Base-by-base conservation (phyloP, 768 basidiomycete species). In the Suillus fuscotomentosus region DNA sequence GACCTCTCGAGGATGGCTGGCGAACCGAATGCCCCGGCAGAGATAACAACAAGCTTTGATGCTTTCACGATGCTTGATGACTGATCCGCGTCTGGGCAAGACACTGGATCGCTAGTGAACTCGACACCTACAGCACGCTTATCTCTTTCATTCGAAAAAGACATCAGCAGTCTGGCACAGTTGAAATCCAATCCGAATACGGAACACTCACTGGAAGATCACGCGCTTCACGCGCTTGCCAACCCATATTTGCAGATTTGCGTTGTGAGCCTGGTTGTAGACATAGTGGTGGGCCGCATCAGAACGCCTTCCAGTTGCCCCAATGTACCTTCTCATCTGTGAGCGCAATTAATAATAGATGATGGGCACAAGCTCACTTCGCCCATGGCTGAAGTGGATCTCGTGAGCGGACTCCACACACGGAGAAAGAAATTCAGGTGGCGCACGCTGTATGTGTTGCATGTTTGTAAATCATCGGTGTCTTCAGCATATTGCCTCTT, bases 1-100 rank as follows among this genome's bases (percentile, higher is more conserved):
- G 80, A 86, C 3, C 87, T 78, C 68, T 88, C 84, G 8, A 89
- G 79, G 22, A 89, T 79, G 56, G 78, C 76, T 0, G 86, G 81
- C 0, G 81, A 81, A 14, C 81, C 80, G 27, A 82, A 75, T 0
- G 80, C 60, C 1, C 82, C 81, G 1, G 77, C 76, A 15, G 77
- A 77, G 3, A 83, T 53, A 0, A 83, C 72, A 10, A 83, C 77
- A 7, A 82, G 65, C 39, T 73, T 72, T 9, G 67, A 69, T 4
- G 79, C 82, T 15, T 55, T 71, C 5, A 72, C 79, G 0, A 60
- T 67, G 13, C 60, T 50, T 1, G 70, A 17, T 7, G 69, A 63
- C 0, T 34, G 27, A 43, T 45, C 56, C 1, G 41, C 61, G 3
- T 66, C 69, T 3, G 69, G 72, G 24, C 66, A 70, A 22, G 77